Evolutionary conservation across 2,329 filamentous ascomycete genomes (phyloP).

Genomic region (Parafenestella ontariensis): DNA sequence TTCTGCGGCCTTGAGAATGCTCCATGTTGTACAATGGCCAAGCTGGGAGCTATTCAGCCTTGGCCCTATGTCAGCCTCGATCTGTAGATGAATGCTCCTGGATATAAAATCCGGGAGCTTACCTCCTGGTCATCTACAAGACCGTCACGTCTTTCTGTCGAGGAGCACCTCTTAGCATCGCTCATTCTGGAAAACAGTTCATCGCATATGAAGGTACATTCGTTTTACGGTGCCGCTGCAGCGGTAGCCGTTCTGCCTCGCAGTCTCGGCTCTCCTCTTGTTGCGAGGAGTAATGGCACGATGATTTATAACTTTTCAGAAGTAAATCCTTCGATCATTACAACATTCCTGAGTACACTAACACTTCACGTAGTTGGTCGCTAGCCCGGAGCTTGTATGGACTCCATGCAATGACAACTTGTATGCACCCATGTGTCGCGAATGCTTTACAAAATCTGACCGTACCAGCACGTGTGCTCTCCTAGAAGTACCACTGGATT

Average conservation of each 20-base stretch:
- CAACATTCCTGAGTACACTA: not conserved
- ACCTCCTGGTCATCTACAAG: not conserved
- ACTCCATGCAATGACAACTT: not conserved
- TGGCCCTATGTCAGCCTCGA: not conserved
- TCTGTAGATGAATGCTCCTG: not conserved
- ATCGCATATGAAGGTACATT: not conserved
- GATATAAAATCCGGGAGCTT: not conserved
- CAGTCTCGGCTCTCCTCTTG: not conserved
- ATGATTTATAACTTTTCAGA: conserved; percentile 1
- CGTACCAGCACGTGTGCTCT: conserved; percentile 16
- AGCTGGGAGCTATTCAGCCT: not conserved
- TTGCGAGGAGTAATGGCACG: not conserved
- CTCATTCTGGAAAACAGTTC: not conserved
- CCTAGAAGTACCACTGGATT: conserved; percentile 29
- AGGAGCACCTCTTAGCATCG: not conserved
- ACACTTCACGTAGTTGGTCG: not conserved
- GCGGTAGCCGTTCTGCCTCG: not conserved
- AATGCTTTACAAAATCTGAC: not conserved
- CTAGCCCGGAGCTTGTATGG: not conserved
- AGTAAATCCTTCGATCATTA: not conserved
- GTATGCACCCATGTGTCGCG: not conserved
- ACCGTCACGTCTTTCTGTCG: not conserved
- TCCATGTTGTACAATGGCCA: not conserved
- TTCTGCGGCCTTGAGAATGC: not conserved
- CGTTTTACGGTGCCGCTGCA: not conserved